Evolutionary conservation across 768 basidiomycete genomes (phyloP).

Genomic region (Tulasnella calospora): DNA sequence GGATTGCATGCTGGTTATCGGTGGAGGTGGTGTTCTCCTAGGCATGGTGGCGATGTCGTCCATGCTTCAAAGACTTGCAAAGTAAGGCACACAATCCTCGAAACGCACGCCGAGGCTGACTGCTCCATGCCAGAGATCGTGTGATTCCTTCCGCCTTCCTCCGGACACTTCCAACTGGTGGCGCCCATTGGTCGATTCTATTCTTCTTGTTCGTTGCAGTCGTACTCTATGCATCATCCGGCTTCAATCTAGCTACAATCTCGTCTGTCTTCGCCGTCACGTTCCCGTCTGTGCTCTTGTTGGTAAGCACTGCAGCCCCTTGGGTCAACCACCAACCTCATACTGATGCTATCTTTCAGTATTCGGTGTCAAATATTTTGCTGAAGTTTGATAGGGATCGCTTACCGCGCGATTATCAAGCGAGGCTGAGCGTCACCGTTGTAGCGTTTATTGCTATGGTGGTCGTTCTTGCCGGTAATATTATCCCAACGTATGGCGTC

Average conservation of each 20-base stretch:
- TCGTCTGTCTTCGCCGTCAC: constrained; percentile 38
- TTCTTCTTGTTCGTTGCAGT: constrained; percentile 49
- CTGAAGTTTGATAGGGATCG: constrained; percentile 63
- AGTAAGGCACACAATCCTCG: constrained; percentile 26
- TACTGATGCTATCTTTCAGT: constrained; percentile 53
- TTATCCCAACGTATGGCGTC: constrained; percentile 46
- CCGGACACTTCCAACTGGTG: constrained; percentile 47
- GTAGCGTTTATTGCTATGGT: constrained; percentile 43
- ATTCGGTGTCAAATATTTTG: constrained; percentile 55
- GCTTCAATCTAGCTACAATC: constrained; percentile 48
- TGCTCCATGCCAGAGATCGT: constrained; percentile 41
- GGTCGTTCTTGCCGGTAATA: constrained; percentile 53
- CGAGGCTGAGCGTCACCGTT: constrained; percentile 43
- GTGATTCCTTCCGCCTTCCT: constrained; percentile 55
- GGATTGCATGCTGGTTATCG: constrained; percentile 67
- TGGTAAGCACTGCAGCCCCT: neutral
- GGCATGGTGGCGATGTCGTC: constrained; percentile 44
- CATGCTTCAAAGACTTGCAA: constrained; percentile 53
- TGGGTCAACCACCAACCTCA: neutral
- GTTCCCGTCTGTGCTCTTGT: constrained; percentile 24
- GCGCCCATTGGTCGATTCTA: constrained; percentile 51
- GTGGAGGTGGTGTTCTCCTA: constrained; percentile 60
- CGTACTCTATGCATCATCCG: constrained; percentile 55
- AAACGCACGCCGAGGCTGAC: neutral
- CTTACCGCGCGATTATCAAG: constrained; percentile 43